Percentiles rank a stretch among this genome's conserved stretches.
These are phyloP conservation scores for Penicillium turbatum DNA, from an alignment of 495 filamentous ascomycete species.

Conservation along the genomic window DNA sequence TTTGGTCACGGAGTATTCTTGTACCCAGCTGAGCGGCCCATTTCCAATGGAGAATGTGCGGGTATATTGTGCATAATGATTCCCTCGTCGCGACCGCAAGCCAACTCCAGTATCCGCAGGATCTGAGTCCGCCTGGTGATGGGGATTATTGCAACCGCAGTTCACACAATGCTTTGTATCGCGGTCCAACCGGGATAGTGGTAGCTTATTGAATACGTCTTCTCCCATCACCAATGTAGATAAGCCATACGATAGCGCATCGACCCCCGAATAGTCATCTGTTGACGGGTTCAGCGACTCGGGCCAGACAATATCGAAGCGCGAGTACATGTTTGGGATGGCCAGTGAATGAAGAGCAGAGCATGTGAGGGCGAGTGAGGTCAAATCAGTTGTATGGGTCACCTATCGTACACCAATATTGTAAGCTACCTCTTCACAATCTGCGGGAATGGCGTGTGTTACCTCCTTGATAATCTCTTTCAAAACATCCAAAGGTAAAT, in stretches of 20 bases:
- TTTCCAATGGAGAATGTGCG: constrained; percentile 90
- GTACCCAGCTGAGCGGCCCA: constrained; percentile 76
- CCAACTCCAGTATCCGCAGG: constrained; percentile 7
- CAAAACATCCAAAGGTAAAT: constrained; percentile 82
- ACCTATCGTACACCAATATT: constrained; percentile 48
- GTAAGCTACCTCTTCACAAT: constrained; percentile 6
- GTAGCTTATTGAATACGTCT: constrained; percentile 56
- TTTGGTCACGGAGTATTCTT: constrained; percentile 82
- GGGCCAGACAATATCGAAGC: constrained; percentile 95
- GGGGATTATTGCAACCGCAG: constrained; percentile 32
- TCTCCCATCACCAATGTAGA: constrained; percentile 80
- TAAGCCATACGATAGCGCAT: constrained; percentile 87
- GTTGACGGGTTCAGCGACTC: constrained; percentile 56
- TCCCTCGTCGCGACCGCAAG: constrained; percentile 50
- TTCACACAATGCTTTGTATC: constrained; percentile 25
- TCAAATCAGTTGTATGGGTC: constrained; percentile 83
- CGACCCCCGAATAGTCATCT: constrained; percentile 71
- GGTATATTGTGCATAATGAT: constrained; percentile 80
- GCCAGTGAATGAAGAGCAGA: constrained; percentile 78
- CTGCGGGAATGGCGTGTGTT: constrained; percentile 19
- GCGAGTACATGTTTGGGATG: constrained; percentile 83
- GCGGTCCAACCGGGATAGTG: constrained; percentile 8
- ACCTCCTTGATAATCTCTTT: constrained; percentile 89
- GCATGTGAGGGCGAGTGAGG: constrained; percentile 76
- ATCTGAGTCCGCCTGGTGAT: constrained; percentile 16